Percentiles rank a stretch among this genome's conserved stretches.
Conservation (phyloP, 2,329 filamentous ascomycete species). For the Aureobasidium mangrovei region DNA sequence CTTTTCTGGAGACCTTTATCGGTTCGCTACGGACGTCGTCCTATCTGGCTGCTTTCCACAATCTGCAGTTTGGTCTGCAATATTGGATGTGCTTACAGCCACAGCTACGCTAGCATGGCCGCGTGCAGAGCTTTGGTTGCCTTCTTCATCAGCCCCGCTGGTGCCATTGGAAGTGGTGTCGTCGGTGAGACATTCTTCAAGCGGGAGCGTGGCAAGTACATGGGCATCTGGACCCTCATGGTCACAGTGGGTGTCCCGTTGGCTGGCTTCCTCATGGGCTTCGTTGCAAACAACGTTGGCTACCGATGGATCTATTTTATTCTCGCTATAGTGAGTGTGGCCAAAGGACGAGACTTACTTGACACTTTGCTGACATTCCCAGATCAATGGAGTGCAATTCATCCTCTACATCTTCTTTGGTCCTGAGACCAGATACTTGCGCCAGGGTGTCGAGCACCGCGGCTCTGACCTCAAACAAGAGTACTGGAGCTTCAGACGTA, state of each 20-base stretch:
- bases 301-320: conserved; percentile 53
- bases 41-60: conserved; percentile 44
- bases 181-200: conserved; percentile 50
- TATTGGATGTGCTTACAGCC: conserved; percentile 43
- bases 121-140: conserved; percentile 42
- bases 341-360: not conserved
- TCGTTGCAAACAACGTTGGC: conserved; percentile 41
- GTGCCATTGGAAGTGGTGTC: conserved; percentile 46
- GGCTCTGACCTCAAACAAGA: conserved; percentile 34
- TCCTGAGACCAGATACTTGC: conserved; percentile 46
- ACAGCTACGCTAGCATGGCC: conserved; percentile 40
- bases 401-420: conserved; percentile 46
- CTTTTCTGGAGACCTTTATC: conserved; percentile 48
- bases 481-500: conserved; percentile 35
- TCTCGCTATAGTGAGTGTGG: conserved; percentile 40
- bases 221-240: conserved; percentile 48
- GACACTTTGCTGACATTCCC: not conserved
- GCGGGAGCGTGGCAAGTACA: conserved; percentile 43
- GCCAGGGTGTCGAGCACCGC: conserved; percentile 27
- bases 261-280: conserved; percentile 31
- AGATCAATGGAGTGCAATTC: conserved; percentile 48
- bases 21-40: conserved; percentile 44
- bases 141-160: conserved; percentile 48
- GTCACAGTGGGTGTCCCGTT: conserved; percentile 40
- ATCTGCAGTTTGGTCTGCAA: conserved; percentile 41